phyloP scores from a whole-genome alignment of 768 basidiomycete genomes.

The Heimioporus sp. region DNA sequence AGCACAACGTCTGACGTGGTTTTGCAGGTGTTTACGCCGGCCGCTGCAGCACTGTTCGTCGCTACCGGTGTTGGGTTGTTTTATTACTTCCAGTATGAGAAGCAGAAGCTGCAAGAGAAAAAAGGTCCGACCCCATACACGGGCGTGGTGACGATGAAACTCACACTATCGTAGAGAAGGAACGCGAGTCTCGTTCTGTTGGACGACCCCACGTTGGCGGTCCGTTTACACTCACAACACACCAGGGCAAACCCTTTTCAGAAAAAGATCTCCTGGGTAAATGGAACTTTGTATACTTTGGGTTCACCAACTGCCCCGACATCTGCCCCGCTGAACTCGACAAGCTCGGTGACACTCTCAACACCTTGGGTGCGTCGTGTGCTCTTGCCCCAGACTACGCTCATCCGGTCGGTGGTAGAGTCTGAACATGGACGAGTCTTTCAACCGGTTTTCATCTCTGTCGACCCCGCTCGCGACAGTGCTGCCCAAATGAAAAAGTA shows the following conservation, averaged over 20 bases:
- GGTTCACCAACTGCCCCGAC: conserved; percentile 99
- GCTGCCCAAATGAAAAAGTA: conserved; percentile 59
- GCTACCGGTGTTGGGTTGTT: conserved; percentile 77
- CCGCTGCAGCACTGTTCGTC: conserved; percentile 81
- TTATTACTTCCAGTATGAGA: conserved; percentile 88
- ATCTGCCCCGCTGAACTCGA: conserved; percentile 98
- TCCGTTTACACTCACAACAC: conserved; percentile 74
- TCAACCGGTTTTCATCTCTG: conserved; percentile 91
- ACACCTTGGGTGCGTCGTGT: conserved; percentile 58
- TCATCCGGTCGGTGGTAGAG: conserved; percentile 43
- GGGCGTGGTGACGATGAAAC: background rate
- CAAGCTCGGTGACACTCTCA: conserved; percentile 81
- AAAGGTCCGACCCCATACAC: conserved; percentile 51
- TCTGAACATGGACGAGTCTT: conserved; percentile 68
- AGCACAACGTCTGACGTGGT: background rate
- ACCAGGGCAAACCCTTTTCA: conserved; percentile 69
- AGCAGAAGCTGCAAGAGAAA: conserved; percentile 70
- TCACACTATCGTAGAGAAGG: conserved; percentile 53
- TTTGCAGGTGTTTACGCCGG: conserved; percentile 86
- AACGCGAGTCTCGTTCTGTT: conserved; percentile 66
- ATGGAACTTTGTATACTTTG: conserved; percentile 94
- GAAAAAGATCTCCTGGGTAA: conserved; percentile 83
- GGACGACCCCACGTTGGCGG: conserved; percentile 91
- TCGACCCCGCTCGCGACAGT: conserved; percentile 92
- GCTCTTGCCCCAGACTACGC: background rate